A percentile compares a stretch with the other conserved stretches of the same genome.
These are phyloP conservation scores for Suillus subalutaceus DNA, from an alignment of 768 basidiomycete species.

Conservation along the genomic window DNA sequence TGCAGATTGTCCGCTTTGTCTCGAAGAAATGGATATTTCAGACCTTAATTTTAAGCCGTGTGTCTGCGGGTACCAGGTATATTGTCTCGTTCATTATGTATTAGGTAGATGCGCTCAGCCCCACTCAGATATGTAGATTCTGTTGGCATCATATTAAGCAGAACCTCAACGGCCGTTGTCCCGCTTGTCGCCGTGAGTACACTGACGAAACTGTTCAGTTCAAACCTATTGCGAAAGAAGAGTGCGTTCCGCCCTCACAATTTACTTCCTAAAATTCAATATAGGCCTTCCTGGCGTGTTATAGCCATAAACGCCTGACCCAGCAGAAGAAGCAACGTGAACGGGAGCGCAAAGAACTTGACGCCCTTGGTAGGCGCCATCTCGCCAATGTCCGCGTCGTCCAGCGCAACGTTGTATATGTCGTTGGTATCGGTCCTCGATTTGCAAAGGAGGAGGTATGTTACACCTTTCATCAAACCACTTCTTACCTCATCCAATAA, in stretches of 20 bases:
- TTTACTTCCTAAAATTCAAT: slow-evolving; percentile 16
- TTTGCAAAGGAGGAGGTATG: slow-evolving; percentile 96
- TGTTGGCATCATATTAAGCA: slow-evolving; percentile 99
- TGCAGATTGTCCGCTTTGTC: slow-evolving; percentile 95
- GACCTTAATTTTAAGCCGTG: slow-evolving; percentile 99
- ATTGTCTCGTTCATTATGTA: slow-evolving; percentile 19
- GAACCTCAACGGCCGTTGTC: slow-evolving; percentile 94
- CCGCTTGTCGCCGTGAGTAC: slow-evolving; percentile 92
- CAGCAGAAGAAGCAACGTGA: slow-evolving; percentile 96
- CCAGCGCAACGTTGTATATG: slow-evolving; percentile 94
- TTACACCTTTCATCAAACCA: slow-evolving; percentile 4
- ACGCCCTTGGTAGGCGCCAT: slow-evolving; percentile 79
- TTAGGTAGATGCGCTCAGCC: neutral
- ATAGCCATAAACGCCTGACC: slow-evolving; percentile 90
- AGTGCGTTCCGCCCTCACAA: slow-evolving; percentile 60
- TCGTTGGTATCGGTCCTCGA: slow-evolving; percentile 91
- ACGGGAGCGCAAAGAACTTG: slow-evolving; percentile 94
- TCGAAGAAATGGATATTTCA: slow-evolving; percentile 98
- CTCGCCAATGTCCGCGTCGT: slow-evolving; percentile 95
- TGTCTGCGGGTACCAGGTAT: slow-evolving; percentile 96
- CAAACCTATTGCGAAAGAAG: slow-evolving; percentile 92
- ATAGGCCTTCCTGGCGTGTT: slow-evolving; percentile 18
- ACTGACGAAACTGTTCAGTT: slow-evolving; percentile 93
- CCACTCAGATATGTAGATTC: slow-evolving; percentile 91
- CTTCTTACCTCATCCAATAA: slow-evolving; percentile 11